A percentile compares a stretch with the other conserved stretches of the same genome.
These are phyloP conservation scores for Cucurbitaria berberidis DNA, from an alignment of 2,329 filamentous ascomycete genomes.

Conservation along the genomic window DNA sequence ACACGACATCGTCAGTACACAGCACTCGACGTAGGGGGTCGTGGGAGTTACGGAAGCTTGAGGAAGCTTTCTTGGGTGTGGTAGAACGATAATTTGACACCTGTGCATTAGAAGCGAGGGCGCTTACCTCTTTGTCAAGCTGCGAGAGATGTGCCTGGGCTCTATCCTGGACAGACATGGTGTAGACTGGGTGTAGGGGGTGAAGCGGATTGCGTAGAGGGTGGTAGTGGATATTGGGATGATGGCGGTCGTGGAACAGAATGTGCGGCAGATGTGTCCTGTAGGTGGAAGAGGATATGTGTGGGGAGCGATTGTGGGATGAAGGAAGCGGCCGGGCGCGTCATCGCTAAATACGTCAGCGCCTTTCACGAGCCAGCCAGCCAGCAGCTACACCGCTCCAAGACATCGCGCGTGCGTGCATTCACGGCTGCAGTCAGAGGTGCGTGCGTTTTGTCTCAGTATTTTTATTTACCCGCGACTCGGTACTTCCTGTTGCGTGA, in stretches of 20 bases:
- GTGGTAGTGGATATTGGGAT: constrained; percentile 4
- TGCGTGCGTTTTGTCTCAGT: not conserved
- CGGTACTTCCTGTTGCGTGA: not conserved
- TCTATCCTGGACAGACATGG: constrained; percentile 78
- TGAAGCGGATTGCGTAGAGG: constrained; percentile 4
- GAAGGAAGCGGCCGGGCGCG: constrained; percentile 33
- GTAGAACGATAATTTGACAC: constrained; percentile 11
- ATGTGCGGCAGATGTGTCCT: constrained; percentile 24
- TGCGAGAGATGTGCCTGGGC: constrained; percentile 76
- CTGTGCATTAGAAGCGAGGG: constrained; percentile 13
- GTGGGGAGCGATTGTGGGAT: constrained; percentile 39
- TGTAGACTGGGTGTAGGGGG: constrained; percentile 35
- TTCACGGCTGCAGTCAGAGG: constrained; percentile 5
- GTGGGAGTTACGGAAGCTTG: not conserved
- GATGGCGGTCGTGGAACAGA: constrained; percentile 7
- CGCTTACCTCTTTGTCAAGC: constrained; percentile 81
- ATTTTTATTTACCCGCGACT: not conserved
- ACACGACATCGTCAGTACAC: constrained; percentile 31
- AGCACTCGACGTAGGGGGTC: not conserved
- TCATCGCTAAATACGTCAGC: constrained; percentile 47
- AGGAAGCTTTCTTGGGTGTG: not conserved
- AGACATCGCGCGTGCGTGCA: constrained; percentile 5
- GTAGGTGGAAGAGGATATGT: constrained; percentile 21
- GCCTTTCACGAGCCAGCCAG: constrained; percentile 41
- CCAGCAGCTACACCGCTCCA: constrained; percentile 5